Percentiles rank a stretch among this genome's conserved stretches.
Conservation (phyloP, 192 early-diverging fungal genomes). For the Entomortierella lignicola region DNA sequence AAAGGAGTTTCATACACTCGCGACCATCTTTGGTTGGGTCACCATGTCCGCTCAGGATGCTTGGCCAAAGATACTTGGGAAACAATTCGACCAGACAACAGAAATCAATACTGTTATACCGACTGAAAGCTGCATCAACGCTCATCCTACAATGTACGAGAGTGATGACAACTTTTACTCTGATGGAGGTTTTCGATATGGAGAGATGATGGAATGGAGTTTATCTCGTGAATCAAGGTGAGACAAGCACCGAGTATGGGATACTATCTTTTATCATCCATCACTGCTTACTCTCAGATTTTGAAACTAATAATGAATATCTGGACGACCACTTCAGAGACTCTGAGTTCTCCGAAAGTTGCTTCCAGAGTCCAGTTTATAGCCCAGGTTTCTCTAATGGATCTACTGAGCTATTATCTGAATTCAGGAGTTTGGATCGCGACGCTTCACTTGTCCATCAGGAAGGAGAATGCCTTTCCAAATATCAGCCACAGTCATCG, state of each 20-base stretch:
- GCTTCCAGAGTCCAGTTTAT: slow-evolving; percentile 15
- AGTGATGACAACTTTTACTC: slow-evolving; percentile 28
- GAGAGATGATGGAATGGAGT: slow-evolving; percentile 3
- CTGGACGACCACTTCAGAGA: not conserved
- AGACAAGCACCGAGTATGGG: no score
- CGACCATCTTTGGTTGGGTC: slow-evolving; percentile 62
- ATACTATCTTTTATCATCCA: not conserved
- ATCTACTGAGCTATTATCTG: not conserved
- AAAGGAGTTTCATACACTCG: slow-evolving; percentile 52
- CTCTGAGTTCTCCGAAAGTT: not conserved
- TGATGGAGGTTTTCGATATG: not conserved
- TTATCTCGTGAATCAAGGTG: slow-evolving; percentile 19
- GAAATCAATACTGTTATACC: not conserved
- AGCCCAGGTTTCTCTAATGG: not conserved
- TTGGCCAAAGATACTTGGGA: slow-evolving; percentile 6
- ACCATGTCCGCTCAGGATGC: slow-evolving; percentile 6
- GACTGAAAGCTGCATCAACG: not conserved
- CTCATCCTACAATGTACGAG: not conserved
- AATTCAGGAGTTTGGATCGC: not conserved
- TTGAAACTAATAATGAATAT: no score
- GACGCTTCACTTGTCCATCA: not conserved
- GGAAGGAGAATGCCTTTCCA: not conserved
- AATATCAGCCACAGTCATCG: not conserved
- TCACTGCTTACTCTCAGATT: no score
- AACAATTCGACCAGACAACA: not conserved